A percentile compares a stretch with the other conserved stretches of the same genome.
phyloP scores from a whole-genome alignment of 257 asterid species.

The Forsythia viridissima region DNA sequence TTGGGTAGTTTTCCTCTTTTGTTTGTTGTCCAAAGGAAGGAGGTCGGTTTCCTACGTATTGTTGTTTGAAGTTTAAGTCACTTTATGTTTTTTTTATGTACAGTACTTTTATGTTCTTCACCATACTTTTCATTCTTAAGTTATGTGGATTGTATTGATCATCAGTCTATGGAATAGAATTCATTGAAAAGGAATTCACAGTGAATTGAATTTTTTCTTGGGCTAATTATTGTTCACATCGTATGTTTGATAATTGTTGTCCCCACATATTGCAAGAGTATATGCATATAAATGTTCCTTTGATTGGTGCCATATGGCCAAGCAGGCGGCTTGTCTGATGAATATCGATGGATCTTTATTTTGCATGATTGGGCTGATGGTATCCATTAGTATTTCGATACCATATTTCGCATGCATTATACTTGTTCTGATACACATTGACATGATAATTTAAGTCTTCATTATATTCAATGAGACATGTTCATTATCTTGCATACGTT shows the following conservation, averaged over 20 bases:
- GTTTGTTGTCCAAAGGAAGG: not conserved
- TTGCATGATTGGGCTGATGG: not conserved
- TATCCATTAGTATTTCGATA: too few relatives aligned
- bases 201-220: not conserved
- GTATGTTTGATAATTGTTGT: not conserved
- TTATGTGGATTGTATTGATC: not conserved
- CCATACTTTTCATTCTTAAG: not conserved
- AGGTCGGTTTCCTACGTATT: not conserved
- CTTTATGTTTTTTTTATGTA: not conserved
- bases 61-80: not conserved
- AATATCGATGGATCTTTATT: not conserved
- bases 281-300: not conserved
- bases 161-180: not conserved
- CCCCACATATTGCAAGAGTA: not conserved
- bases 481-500: not conserved
- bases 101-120: not conserved
- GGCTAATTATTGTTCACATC: not conserved
- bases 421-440: not conserved
- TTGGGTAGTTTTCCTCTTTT: not conserved
- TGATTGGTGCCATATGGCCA: not conserved
- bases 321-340: not conserved
- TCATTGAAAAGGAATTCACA: not conserved
- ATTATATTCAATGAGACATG: conserved; percentile 2
- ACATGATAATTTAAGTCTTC: conserved; percentile 9
- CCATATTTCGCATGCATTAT: too few relatives aligned